A percentile compares a stretch with the other conserved stretches of the same genome.
These are phyloP conservation scores for Cercospora janseana DNA, from an alignment of 2,329 filamentous ascomycete species.

Conservation along the genomic window DNA sequence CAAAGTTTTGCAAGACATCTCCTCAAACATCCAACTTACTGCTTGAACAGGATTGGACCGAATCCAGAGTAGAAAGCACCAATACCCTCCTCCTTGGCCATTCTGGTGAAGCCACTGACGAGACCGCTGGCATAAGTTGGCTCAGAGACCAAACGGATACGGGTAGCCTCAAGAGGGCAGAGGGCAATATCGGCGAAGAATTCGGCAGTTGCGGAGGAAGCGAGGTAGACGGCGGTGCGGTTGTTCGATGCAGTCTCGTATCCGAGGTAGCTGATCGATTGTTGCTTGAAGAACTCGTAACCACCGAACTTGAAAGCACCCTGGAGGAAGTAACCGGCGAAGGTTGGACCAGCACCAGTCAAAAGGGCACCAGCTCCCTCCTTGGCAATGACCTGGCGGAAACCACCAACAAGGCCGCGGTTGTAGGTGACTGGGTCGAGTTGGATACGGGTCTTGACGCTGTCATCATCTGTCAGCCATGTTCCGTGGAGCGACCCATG, in stretches of 20 bases:
- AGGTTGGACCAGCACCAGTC: slow-evolving; percentile 81
- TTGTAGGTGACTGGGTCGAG: slow-evolving; percentile 88
- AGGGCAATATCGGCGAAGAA: slow-evolving; percentile 72
- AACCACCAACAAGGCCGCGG: slow-evolving; percentile 79
- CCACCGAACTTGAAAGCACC: slow-evolving; percentile 91
- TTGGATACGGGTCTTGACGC: slow-evolving; percentile 94
- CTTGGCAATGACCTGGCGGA: slow-evolving; percentile 78
- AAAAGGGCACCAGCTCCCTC: slow-evolving; percentile 84
- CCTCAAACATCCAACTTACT: slow-evolving; percentile 44
- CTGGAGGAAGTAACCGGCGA: slow-evolving; percentile 90
- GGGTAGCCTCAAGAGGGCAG: slow-evolving; percentile 87
- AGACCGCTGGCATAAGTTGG: slow-evolving; percentile 81
- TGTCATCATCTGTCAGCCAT: slow-evolving; percentile 42
- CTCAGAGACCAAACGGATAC: slow-evolving; percentile 88
- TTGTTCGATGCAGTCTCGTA: slow-evolving; percentile 74
- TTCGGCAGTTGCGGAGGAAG: slow-evolving; percentile 59
- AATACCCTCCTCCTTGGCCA: slow-evolving; percentile 75
- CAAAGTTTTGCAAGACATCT: not conserved
- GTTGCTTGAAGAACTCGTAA: slow-evolving; percentile 96
- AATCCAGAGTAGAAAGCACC: slow-evolving; percentile 90
- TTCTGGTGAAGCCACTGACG: slow-evolving; percentile 76
- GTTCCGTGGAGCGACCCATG: not conserved
- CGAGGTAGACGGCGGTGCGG: slow-evolving; percentile 77
- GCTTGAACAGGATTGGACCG: slow-evolving; percentile 82
- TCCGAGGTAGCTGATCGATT: slow-evolving; percentile 76